Evolutionary conservation across 352 stramenopile genomes (phyloP), one percentile per base, ranked within the genome.

Genomic region (Phytopythium chamaehyphon): DNA sequence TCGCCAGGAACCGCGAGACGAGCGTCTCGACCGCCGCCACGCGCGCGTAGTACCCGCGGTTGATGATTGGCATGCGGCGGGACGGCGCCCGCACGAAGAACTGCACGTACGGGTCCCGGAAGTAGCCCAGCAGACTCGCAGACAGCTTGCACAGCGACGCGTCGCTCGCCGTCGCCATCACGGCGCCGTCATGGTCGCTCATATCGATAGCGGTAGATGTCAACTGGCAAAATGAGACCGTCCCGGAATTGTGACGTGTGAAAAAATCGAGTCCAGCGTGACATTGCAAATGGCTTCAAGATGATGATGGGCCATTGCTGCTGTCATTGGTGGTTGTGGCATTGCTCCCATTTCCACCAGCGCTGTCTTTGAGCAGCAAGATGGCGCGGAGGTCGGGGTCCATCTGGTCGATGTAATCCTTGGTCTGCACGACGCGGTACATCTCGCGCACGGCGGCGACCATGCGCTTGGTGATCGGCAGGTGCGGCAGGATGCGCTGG

Each of bases 1-100:
- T 46, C 22, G 52, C 54, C 9, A 96, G 54, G 50, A 94, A 96
- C 24, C 69, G 71, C 22, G 62, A 66, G 49, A 96, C 66, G 16
- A 96, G 67, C 40, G 57, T 57, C 63, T 94, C 80, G 38, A 96
- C 61, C 3, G 73, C 79, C 6, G 70, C 66, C 21, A 94, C 83
- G 15, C 86, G 83, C 10, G 86, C 83, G 62, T 93, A 96, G 62
- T 96, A 96, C 1, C 86, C 86, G 47, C 86, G 82, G 55, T 96
- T 94, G 57, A 96, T 96, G 51, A 96, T 73, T 21, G 86, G 86
- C 83, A 94, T 91, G 56, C 84, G 83, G 22, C 83, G 80, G 53
- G 83, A 91, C 54, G 83, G 81, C 28, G 52, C 24, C 75, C 88
- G 90, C 57, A 93, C 80, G 51, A 96, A 96, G 57, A 73, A 92